Evolutionary conservation across 306 rosid genomes (phyloP).

Genomic region (Inga laurina): DNA sequence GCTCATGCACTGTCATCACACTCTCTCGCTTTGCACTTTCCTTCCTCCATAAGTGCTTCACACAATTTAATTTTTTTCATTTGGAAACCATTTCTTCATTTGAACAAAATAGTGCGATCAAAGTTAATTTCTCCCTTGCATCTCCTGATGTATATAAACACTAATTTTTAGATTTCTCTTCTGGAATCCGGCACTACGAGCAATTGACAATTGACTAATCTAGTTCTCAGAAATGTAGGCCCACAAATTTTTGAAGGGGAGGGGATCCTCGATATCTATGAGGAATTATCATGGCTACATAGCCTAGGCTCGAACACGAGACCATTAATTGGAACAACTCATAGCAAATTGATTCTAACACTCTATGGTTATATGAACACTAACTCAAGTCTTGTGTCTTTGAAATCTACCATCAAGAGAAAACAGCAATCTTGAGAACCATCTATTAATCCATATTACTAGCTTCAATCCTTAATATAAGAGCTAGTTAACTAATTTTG

Average conservation of each 20-base stretch:
- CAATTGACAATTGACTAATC: too few relatives aligned
- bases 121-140: constrained; percentile 17
- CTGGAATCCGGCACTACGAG: too few relatives aligned
- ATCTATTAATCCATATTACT: not conserved
- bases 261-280: too few relatives aligned
- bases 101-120: constrained; percentile 23
- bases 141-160: constrained; percentile 10
- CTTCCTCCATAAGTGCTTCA: not conserved
- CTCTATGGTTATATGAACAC: not conserved
- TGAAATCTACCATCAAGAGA: not conserved
- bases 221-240: too few relatives aligned
- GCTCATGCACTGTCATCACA: constrained; percentile 36
- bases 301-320: too few relatives aligned
- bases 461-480: too few relatives aligned
- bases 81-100: constrained; percentile 37
- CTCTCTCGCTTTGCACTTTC: not conserved
- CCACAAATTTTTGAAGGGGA: too few relatives aligned
- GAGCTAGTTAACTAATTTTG: too few relatives aligned
- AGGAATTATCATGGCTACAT: too few relatives aligned
- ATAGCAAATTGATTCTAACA: too few relatives aligned
- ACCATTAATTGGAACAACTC: too few relatives aligned
- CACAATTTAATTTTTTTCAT: constrained; percentile 34
- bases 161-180: too few relatives aligned
- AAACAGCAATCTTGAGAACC: not conserved
- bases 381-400: not conserved